Percentiles rank a stretch among this genome's conserved stretches.
Conservation (phyloP, 2,329 filamentous ascomycete species). For the Colletotrichum zoysiae region DNA sequence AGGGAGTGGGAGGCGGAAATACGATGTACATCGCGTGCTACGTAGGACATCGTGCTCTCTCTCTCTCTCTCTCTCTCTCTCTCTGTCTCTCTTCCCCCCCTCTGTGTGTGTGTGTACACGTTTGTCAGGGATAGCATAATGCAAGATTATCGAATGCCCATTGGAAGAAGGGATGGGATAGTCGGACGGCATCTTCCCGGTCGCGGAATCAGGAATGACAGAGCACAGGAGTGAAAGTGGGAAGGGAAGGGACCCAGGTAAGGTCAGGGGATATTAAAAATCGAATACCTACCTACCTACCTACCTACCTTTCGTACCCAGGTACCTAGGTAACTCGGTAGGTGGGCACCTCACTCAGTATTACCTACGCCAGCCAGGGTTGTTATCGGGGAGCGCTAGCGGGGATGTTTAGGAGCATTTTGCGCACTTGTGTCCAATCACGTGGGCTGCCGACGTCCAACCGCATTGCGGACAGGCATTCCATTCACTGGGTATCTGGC, state of each 20-base stretch:
- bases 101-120: no score
- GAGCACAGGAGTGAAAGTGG: background rate
- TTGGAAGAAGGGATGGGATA: background rate
- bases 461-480: background rate
- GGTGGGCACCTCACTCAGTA: no score
- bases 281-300: no score
- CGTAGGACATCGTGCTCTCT: no score
- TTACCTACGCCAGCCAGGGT: background rate
- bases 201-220: background rate
- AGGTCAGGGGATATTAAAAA: background rate
- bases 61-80: no score
- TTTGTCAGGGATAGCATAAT: background rate
- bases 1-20: no score
- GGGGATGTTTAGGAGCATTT: conserved; percentile 13
- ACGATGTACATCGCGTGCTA: no score
- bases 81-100: no score
- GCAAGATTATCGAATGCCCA: background rate
- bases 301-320: no score
- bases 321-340: no score
- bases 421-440: conserved; percentile 30
- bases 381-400: conserved; percentile 32
- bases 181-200: background rate
- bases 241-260: background rate
- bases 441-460: background rate
- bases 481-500: background rate